A percentile compares a stretch with the other conserved stretches of the same genome.
Conservation (phyloP, 2,329 filamentous ascomycete genomes). For the Exophiala aquamarina region DNA sequence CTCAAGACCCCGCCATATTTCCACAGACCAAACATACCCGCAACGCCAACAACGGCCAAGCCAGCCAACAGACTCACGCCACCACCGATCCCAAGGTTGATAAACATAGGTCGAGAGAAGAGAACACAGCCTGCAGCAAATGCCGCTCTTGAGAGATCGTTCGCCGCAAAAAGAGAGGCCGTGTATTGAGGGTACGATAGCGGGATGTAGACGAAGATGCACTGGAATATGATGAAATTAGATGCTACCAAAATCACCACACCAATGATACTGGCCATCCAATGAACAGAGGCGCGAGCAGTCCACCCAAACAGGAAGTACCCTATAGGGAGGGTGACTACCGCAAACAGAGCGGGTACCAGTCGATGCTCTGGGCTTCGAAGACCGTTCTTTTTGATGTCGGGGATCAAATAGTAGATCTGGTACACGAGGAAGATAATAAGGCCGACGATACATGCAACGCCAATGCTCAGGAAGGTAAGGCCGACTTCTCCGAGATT, state of each 20-base stretch:
- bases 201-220: constrained; percentile 25
- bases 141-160: constrained; percentile 28
- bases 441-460: constrained; percentile 55
- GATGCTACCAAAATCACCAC: constrained; percentile 14
- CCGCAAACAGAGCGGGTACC: constrained; percentile 54
- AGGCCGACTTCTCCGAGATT: constrained; percentile 58
- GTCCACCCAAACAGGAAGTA: constrained; percentile 61
- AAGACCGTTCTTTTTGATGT: constrained; percentile 48
- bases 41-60: constrained; percentile 25
- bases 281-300: constrained; percentile 45
- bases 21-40: constrained; percentile 9
- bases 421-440: constrained; percentile 53
- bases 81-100: constrained; percentile 32
- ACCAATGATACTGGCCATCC: constrained; percentile 38
- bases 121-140: constrained; percentile 36
- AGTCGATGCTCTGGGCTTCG: constrained; percentile 51
- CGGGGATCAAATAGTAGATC: constrained; percentile 51
- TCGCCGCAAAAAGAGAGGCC: constrained; percentile 25
- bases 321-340: constrained; percentile 53
- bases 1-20: constrained; percentile 3
- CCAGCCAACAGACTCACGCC: constrained; percentile 35
- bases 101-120: constrained; percentile 33
- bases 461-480: constrained; percentile 60
- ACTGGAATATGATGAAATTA: constrained; percentile 24
- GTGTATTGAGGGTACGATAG: constrained; percentile 24